phyloP scores from a whole-genome alignment of 1,284 basidiomycete species.

The Coniferiporia sulphurascens region DNA sequence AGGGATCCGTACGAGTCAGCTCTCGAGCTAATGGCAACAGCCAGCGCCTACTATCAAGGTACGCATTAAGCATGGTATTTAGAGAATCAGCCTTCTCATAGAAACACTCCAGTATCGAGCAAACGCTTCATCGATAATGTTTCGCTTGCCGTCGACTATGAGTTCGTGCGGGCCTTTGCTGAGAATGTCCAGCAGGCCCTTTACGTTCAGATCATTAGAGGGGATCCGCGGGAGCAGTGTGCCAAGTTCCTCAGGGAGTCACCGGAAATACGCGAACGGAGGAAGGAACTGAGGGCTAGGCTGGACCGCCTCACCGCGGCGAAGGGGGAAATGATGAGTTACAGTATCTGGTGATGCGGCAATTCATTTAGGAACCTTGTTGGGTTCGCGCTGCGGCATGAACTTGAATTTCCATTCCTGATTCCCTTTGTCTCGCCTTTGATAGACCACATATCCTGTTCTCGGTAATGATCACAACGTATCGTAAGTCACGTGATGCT shows the following conservation, averaged over 20 bases:
- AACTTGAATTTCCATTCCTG: no score
- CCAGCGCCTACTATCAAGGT: constrained; percentile 73
- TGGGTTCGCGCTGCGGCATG: no score
- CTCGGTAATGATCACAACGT: no score
- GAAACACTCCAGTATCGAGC: background rate
- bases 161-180: constrained; percentile 40
- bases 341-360: constrained; percentile 15
- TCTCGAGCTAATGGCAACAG: constrained; percentile 57
- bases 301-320: constrained; percentile 49
- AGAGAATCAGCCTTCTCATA: no score
- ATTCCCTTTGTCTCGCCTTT: no score
- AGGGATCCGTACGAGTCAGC: constrained; percentile 50
- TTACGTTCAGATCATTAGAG: constrained; percentile 40
- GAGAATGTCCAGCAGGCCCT: constrained; percentile 42
- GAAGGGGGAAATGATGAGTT: constrained; percentile 36
- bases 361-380: no score
- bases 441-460: no score
- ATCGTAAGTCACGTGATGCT: no score
- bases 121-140: constrained; percentile 39
- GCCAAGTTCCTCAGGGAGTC: constrained; percentile 49
- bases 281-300: constrained; percentile 49
- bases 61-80: constrained; percentile 29
- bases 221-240: constrained; percentile 43
- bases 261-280: constrained; percentile 35
- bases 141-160: constrained; percentile 57